A percentile compares a stretch with the other conserved stretches of the same genome.
phyloP scores from a whole-genome alignment of 495 filamentous ascomycete genomes.

The Podospora fimiseda region DNA sequence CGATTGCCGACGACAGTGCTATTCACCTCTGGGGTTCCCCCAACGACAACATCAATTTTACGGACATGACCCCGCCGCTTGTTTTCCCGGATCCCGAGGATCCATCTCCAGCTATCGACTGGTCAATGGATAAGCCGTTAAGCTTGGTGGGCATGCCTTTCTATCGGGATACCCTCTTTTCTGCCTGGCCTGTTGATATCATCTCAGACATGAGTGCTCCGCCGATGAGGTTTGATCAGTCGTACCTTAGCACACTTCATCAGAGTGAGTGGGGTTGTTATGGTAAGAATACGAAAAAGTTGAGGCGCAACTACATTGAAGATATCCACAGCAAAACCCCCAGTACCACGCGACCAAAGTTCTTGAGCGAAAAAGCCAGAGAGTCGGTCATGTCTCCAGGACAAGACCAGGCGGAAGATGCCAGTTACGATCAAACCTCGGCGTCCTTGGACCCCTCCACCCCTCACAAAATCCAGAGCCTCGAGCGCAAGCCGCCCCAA shows the following conservation, averaged over 20 bases:
- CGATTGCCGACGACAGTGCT: slow-evolving; percentile 70
- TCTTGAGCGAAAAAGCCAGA: slow-evolving; percentile 84
- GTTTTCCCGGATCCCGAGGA: slow-evolving; percentile 65
- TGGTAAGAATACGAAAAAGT: slow-evolving; percentile 69
- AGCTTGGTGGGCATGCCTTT: slow-evolving; percentile 87
- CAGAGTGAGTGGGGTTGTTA: slow-evolving; percentile 64
- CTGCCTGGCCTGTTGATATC: slow-evolving; percentile 79
- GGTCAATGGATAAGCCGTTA: slow-evolving; percentile 69
- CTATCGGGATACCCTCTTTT: slow-evolving; percentile 80
- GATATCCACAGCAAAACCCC: slow-evolving; percentile 57
- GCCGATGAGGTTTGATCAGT: slow-evolving; percentile 68
- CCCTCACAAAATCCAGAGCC: slow-evolving; percentile 52
- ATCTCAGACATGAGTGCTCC: slow-evolving; percentile 78
- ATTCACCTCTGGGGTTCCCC: slow-evolving; percentile 91
- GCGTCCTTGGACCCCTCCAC: slow-evolving; percentile 59
- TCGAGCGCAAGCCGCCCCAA: slow-evolving; percentile 67
- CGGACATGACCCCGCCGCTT: slow-evolving; percentile 70
- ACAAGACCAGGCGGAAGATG: slow-evolving; percentile 32
- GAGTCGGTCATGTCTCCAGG: slow-evolving; percentile 51
- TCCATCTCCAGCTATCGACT: slow-evolving; percentile 46
- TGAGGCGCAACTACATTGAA: slow-evolving; percentile 75
- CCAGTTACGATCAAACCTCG: slow-evolving; percentile 26
- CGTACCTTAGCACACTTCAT: slow-evolving; percentile 59
- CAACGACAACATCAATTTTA: slow-evolving; percentile 75
- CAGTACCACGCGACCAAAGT: slow-evolving; percentile 65